These are phyloP conservation scores for Trichophyton rubrum DNA, from an alignment of 2,329 filamentous ascomycete species.

Conservation along the genomic window DNA sequence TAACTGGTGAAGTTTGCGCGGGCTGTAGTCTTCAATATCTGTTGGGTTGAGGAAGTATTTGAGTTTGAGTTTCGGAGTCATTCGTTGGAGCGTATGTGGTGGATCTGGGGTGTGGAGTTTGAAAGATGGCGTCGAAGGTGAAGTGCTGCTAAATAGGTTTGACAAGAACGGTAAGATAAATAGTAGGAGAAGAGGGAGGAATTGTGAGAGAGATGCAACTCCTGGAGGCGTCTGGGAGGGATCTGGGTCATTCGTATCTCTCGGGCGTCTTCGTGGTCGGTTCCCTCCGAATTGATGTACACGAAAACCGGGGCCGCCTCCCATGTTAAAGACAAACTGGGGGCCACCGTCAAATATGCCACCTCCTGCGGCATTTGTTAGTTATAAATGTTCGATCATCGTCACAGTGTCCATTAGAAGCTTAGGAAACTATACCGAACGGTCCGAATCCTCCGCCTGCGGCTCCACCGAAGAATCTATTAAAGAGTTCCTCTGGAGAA, in stretches of 20 bases:
- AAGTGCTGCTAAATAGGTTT: slow-evolving; percentile 55
- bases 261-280: slow-evolving; percentile 62
- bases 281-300: slow-evolving; percentile 91
- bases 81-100: slow-evolving; percentile 63
- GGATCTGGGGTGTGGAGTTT: slow-evolving; percentile 59
- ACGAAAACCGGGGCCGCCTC: slow-evolving; percentile 77
- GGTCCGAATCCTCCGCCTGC: slow-evolving; percentile 49
- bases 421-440: slow-evolving; percentile 43
- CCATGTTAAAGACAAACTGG: slow-evolving; percentile 90
- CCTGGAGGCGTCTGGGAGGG: slow-evolving; percentile 38
- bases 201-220: slow-evolving; percentile 49
- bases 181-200: slow-evolving; percentile 79
- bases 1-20: slow-evolving; percentile 57
- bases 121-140: slow-evolving; percentile 53
- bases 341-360: slow-evolving; percentile 62
- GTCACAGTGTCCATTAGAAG: too few species aligned
- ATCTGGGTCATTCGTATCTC: slow-evolving; percentile 45
- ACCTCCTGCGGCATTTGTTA: slow-evolving; percentile 29
- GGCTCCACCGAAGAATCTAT: slow-evolving; percentile 83
- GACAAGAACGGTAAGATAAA: slow-evolving; percentile 77
- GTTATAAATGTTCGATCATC: neutral
- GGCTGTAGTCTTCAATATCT: slow-evolving; percentile 59
- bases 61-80: slow-evolving; percentile 57
- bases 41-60: slow-evolving; percentile 75
- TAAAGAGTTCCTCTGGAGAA: slow-evolving; percentile 91